Evolutionary conservation across 129 eudicot genomes (phyloP), one percentile per base, ranked within the genome.

Genomic region (Flaveria linearis): DNA sequence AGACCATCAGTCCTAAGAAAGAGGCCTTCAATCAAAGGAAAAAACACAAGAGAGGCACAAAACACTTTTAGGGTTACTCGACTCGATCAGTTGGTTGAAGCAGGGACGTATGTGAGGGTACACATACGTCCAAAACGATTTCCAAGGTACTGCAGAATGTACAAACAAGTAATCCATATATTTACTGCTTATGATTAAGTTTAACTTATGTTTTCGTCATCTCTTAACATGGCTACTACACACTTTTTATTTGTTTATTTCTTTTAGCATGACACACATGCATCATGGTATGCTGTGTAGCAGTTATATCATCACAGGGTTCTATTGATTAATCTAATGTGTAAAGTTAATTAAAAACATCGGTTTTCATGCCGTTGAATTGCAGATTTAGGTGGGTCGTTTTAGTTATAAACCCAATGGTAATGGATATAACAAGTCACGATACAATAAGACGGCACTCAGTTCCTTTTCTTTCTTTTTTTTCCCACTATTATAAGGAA

Each of bases 71-170:
- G 97, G 50, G 82, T 95, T 75, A 84, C 92, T 62, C 79, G 63
- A 72, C 26, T 71, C 22, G 86, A 91, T 64, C 90, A 91, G 84
- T 80, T 78, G 85, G 90, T 94, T 80, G 98, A 94, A 88, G 79
- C 84, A 69, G 99, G 99, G 55, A 95, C 84, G 1, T 95, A 95
- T 81, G 78, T 95, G 62, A 88, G 99, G 75, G 99, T 91, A 55
- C 91, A 95, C 83, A 96, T 95, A 13, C 96, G 91, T 55, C 97
- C 99, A 66, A 95, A 88, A 82, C 96, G 99, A 57, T 95, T 89
- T 63, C 99, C 92, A 45, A 91, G 99, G 99, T 95, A 76, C 15
- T 76, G 46, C 18, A 25, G 8, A 22, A 30, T 64, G 20, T 64
- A 33, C 41, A 64, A 47, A 67, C 64, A 47, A 64, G 73, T 36